Evolutionary conservation across 306 rosid genomes (phyloP).

Genomic region (Inga leiocalycina): DNA sequence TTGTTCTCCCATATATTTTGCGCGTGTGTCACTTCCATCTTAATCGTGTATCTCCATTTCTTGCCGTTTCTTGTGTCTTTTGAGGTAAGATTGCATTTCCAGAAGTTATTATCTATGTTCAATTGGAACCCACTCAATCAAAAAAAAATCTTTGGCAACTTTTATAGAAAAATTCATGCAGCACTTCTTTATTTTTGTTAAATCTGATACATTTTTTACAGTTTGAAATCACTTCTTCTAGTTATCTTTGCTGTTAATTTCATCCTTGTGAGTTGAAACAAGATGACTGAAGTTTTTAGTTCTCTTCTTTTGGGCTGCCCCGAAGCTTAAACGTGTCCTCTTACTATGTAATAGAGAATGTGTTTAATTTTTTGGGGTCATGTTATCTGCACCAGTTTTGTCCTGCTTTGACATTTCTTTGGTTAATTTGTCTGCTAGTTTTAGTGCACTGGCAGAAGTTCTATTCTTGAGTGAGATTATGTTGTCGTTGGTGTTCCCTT

Average conservation of each 20-base stretch:
- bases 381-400: neutral
- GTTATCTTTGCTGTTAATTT: neutral
- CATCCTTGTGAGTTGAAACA: neutral
- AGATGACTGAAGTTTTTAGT: neutral
- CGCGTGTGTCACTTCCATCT: neutral
- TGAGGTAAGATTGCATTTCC: neutral
- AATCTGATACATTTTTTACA: neutral
- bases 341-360: neutral
- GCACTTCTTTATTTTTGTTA: neutral
- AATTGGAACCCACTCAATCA: neutral
- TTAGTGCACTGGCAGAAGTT: neutral
- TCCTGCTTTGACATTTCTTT: neutral
- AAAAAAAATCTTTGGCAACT: neutral
- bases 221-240: neutral
- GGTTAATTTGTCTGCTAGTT: neutral
- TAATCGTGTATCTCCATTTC: neutral
- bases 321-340: neutral
- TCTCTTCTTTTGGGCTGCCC: neutral
- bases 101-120: neutral
- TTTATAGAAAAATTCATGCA: neutral
- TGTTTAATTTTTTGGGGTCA: neutral
- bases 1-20: neutral
- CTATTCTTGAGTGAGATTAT: neutral
- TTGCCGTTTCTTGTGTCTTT: neutral
- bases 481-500: neutral